Evolutionary conservation across 2,329 filamentous ascomycete species (phyloP).

Genomic region (Botrytis deweyae): DNA sequence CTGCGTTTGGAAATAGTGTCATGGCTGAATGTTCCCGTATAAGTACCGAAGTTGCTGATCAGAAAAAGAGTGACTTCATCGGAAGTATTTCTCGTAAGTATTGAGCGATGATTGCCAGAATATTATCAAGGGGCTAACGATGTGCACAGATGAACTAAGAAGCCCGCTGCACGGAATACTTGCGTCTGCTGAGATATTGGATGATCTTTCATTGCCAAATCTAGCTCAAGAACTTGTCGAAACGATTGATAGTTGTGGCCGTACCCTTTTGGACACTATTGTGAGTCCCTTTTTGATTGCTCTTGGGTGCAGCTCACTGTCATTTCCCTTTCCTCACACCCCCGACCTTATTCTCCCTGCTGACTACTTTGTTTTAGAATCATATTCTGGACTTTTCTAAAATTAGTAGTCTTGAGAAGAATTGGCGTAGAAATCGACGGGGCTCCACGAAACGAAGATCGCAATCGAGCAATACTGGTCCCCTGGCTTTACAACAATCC

Average conservation of each 20-base stretch:
- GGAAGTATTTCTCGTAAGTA: conserved; percentile 60
- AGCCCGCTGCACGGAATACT: conserved; percentile 56
- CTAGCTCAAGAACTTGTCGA: conserved; percentile 39
- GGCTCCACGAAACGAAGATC: conserved; percentile 14
- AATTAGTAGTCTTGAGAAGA: conserved; percentile 41
- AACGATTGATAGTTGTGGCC: conserved; percentile 42
- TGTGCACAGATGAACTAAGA: background rate
- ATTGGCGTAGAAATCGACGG: conserved; percentile 36
- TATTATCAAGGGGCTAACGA: background rate
- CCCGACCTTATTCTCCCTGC: background rate
- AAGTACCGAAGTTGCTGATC: conserved; percentile 51
- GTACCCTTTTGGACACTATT: conserved; percentile 43
- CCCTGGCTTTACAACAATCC: conserved; percentile 32
- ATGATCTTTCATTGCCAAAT: conserved; percentile 42
- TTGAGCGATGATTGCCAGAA: conserved; percentile 32
- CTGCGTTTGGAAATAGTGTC: conserved; percentile 49
- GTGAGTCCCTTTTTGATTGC: conserved; percentile 27
- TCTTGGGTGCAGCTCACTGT: background rate
- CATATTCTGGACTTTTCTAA: conserved; percentile 46
- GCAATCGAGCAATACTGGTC: conserved; percentile 12
- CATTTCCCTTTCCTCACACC: background rate
- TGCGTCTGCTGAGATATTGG: conserved; percentile 51
- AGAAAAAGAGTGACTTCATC: conserved; percentile 58
- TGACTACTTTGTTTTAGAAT: conserved; percentile 33
- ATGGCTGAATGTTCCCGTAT: conserved; percentile 57